Conservation (phyloP, 176 grass and related monocot species). For the Bromus sterilis region DNA sequence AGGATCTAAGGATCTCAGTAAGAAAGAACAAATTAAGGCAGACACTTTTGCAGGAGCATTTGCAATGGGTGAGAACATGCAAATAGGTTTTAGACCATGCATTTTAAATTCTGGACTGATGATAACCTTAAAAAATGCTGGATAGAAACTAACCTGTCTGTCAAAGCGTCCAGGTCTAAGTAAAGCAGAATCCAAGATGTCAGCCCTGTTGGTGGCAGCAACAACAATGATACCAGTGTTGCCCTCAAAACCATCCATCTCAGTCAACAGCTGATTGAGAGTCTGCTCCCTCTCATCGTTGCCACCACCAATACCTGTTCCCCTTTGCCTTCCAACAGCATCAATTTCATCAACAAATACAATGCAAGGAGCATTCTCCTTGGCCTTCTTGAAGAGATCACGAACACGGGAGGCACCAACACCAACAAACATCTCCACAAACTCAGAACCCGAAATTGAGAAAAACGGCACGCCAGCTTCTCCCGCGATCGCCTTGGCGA, state of each 20-base stretch:
- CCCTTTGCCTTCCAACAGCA: conserved; percentile 87
- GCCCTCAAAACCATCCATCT: conserved; percentile 97
- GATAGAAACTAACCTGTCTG: conserved; percentile 75
- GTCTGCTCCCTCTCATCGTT: conserved; percentile 97
- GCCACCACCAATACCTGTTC: conserved; percentile 86
- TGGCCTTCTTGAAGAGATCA: conserved; percentile 98
- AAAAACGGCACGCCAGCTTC: conserved; percentile 98
- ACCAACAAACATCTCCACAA: conserved; percentile 99
- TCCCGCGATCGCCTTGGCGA: conserved; percentile 96
- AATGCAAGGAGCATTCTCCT: conserved; percentile 97
- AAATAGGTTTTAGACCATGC: neutral
- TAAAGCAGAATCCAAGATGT: conserved; percentile 96
- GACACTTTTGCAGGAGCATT: neutral
- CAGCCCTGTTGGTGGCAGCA: conserved; percentile 93
- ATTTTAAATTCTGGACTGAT: neutral
- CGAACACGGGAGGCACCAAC: conserved; percentile 92
- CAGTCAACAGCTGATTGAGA: conserved; percentile 78
- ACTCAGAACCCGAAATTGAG: conserved; percentile 95
- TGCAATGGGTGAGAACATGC: neutral
- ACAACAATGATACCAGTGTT: conserved; percentile 96
- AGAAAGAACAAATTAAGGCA: neutral
- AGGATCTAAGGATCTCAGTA: neutral
- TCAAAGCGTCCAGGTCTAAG: conserved; percentile 96
- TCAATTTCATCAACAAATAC: conserved; percentile 98
- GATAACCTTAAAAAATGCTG: neutral